phyloP scores from a whole-genome alignment of 352 stramenopile genomes.

The Globisporangium lucens region DNA sequence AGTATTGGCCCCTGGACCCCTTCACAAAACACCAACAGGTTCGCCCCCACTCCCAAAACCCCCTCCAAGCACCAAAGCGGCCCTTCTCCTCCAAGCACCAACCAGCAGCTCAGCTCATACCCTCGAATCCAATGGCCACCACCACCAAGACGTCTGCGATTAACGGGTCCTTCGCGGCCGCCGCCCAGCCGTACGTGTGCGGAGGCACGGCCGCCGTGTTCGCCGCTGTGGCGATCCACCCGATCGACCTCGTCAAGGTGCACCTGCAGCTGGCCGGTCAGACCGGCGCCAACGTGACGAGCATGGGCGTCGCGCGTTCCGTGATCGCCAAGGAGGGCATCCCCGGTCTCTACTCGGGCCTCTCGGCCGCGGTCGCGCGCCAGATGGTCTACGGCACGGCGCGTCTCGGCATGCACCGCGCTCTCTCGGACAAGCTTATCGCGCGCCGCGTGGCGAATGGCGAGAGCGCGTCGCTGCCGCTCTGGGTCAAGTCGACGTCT shows the following conservation, averaged over 20 bases:
- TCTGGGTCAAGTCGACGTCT: constrained; percentile 71
- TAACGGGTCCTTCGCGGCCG: constrained; percentile 34
- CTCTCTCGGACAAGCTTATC: constrained; percentile 77
- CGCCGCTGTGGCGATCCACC: constrained; percentile 81
- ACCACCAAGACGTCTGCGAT: constrained; percentile 18
- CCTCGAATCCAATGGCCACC: constrained; percentile 20
- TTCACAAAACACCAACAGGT: not conserved
- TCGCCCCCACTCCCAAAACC: not conserved
- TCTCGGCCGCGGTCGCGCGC: constrained; percentile 75
- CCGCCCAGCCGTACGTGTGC: constrained; percentile 78
- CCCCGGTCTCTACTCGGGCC: constrained; percentile 76
- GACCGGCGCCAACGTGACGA: constrained; percentile 70
- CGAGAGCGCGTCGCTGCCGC: constrained; percentile 62
- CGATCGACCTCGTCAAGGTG: constrained; percentile 91
- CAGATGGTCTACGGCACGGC: constrained; percentile 88
- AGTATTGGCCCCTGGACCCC: not conserved
- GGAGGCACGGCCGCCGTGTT: constrained; percentile 73
- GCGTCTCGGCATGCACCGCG: constrained; percentile 82
- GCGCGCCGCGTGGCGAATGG: constrained; percentile 64
- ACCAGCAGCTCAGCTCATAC: not conserved
- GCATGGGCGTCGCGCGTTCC: constrained; percentile 69
- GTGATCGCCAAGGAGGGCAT: constrained; percentile 82
- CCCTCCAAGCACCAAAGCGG: constrained; percentile 9
- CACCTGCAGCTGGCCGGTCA: constrained; percentile 86
- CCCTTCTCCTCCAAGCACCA: not conserved